Evolutionary conservation across 371 early-diverging fungal genomes (phyloP).

Genomic region (Enterospora canceri): DNA sequence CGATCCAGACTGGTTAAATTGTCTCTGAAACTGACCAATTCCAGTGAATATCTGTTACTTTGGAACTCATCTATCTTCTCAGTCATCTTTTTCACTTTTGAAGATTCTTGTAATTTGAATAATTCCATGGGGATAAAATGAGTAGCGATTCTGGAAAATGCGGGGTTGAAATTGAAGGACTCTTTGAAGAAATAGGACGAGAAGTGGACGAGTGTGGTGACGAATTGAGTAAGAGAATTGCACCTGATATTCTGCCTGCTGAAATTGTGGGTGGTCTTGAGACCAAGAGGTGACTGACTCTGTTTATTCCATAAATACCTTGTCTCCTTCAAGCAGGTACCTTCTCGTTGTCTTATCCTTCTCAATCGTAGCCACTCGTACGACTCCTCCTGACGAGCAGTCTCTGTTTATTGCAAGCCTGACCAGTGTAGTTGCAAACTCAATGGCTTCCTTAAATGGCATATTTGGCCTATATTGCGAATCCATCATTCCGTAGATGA

Average conservation of each 20-base stretch:
- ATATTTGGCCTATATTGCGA: slow-evolving; percentile 68
- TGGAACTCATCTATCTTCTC: slow-evolving; percentile 17
- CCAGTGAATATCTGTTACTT: slow-evolving; percentile 1
- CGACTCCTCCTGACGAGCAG: slow-evolving; percentile 90
- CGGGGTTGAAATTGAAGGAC: neutral
- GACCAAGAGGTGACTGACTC: neutral
- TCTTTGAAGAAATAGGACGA: neutral
- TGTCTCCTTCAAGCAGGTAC: slow-evolving; percentile 70
- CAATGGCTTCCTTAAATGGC: slow-evolving; percentile 72
- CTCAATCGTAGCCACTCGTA: slow-evolving; percentile 83
- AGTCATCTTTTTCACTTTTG: neutral
- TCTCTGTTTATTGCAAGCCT: slow-evolving; percentile 87
- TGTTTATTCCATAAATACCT: slow-evolving; percentile 30
- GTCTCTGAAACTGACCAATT: slow-evolving; percentile 20
- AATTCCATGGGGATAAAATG: slow-evolving; percentile 1
- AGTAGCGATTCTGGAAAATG: neutral
- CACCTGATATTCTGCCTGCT: neutral
- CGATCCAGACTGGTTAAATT: neutral
- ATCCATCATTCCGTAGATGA: slow-evolving; percentile 94
- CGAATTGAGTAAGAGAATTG: too few relatives aligned
- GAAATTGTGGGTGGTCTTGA: neutral
- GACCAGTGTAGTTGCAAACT: slow-evolving; percentile 82
- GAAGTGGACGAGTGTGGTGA: neutral
- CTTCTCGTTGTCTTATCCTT: slow-evolving; percentile 70
- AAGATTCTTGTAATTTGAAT: neutral